Conservation (phyloP, 2,329 filamentous ascomycete genomes). For the Monosporascus sp. region DNA sequence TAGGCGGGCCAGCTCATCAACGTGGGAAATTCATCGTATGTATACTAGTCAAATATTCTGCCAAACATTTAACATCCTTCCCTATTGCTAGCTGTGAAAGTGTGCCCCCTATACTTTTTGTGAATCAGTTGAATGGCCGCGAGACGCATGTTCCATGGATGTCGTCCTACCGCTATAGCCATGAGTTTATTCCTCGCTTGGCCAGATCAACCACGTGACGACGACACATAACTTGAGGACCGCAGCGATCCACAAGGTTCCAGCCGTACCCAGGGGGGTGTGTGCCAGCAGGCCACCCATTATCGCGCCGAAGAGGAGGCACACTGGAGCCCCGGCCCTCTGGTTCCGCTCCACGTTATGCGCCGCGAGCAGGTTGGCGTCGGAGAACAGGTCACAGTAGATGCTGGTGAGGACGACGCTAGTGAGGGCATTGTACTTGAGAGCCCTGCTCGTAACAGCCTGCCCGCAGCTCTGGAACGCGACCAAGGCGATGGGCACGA, state of each 20-base stretch:
- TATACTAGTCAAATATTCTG: too few species aligned
- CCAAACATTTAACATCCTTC: too few species aligned
- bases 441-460: constrained; percentile 66
- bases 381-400: constrained; percentile 76
- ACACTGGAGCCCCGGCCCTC: constrained; percentile 42
- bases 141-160: too few species aligned
- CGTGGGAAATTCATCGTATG: too few species aligned
- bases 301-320: constrained; percentile 46
- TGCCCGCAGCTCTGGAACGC: constrained; percentile 77
- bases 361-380: constrained; percentile 43
- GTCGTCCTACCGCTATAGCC: too few species aligned
- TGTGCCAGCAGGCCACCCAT: constrained; percentile 46
- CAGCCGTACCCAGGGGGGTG: constrained; percentile 42
- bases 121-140: too few species aligned
- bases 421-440: constrained; percentile 66
- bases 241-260: constrained; percentile 56
- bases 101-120: too few species aligned
- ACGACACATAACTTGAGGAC: constrained; percentile 52
- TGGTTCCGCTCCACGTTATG: constrained; percentile 47
- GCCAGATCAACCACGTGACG: constrained; percentile 58
- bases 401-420: constrained; percentile 77
- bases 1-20: too few species aligned
- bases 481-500: constrained; percentile 63
- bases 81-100: too few species aligned
- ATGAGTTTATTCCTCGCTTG: constrained; percentile 30